Evolutionary conservation across 2,329 filamentous ascomycete species (phyloP), one percentile per base, ranked within the genome.

Genomic region (Macrophomina pseudophaseolina): DNA sequence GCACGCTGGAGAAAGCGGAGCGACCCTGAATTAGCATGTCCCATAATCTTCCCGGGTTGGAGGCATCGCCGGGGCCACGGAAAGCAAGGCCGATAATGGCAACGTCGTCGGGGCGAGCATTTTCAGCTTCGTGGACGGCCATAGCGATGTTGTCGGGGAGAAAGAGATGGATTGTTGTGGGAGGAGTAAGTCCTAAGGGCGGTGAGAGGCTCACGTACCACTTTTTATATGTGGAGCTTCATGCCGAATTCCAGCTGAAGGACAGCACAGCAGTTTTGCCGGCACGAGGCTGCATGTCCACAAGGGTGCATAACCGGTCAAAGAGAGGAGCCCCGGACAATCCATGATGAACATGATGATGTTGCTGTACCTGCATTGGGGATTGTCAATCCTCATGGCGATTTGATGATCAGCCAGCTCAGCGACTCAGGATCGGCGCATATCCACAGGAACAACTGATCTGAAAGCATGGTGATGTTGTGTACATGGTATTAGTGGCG

Each of bases 31-130:
- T n/a, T 62, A 62, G 58, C 60, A 77, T 68, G 46, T 78, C 72
- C 75, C 76, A 79, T 28, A 80, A 69, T 6, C 70, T 70, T 51
- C 78, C 74, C 1, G 73, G 70, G 1, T 70, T 73, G n/a, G 70
- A 69, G 30, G 76, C 78, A 35, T 62, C 58, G 18, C 76, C 70
- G 2, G 68, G 68, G 38, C 69, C 65, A 30, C 68, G 65, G 48
- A 62, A 67, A 33, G 69, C 69, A 46, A 70, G 51, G 32, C 69
- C 68, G 46, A 70, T 63, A 42, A 70, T 65, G 40, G 69, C 69
- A 42, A 64, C 33, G n/a, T 62, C 58, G 58, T 49, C 58, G n/a
- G 58, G 51, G 53, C 32, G 12, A 72, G 60, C 28, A 70, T 63
- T 62, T 35, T 49, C 58, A 38, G 58, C 42, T 23, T 49, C 44